These are phyloP conservation scores for Omphalea diandra DNA, from an alignment of 441 rosid species.

Conservation along the genomic window DNA sequence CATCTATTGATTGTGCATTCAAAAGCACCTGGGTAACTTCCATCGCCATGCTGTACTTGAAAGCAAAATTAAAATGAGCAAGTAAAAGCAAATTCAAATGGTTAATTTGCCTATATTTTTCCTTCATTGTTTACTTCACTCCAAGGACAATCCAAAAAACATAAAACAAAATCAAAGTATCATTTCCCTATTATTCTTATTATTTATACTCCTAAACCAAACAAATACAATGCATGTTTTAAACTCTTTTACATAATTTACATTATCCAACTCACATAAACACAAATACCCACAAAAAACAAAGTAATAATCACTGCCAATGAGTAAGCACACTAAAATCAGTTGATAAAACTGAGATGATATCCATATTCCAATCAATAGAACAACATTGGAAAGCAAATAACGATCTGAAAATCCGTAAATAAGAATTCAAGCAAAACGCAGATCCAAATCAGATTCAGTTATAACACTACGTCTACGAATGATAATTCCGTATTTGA, in stretches of 20 bases:
- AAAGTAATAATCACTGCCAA: not conserved
- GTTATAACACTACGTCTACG: too few relatives aligned
- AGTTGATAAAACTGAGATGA: not conserved
- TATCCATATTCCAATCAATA: too few relatives aligned
- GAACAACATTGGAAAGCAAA: too few relatives aligned
- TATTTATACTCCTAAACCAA: not conserved
- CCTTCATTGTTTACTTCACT: too few relatives aligned
- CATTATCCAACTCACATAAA: not conserved
- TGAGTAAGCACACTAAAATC: not conserved
- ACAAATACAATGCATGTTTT: not conserved
- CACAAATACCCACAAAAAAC: not conserved
- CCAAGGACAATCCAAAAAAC: not conserved
- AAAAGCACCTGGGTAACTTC: conserved; percentile 54
- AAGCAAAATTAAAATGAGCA: too few relatives aligned
- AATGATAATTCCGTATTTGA: too few relatives aligned
- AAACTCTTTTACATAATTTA: not conserved
- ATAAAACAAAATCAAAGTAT: not conserved
- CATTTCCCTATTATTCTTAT: not conserved
- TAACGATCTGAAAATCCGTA: not conserved
- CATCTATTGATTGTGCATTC: conserved; percentile 52
- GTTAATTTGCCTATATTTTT: too few relatives aligned
- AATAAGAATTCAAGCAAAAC: not conserved
- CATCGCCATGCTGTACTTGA: conserved; percentile 48
- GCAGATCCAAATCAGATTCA: conserved; percentile 14
- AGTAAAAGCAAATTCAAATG: too few relatives aligned